phyloP scores from a whole-genome alignment of 169 alveolate species.

The Plasmodium sp. region DNA sequence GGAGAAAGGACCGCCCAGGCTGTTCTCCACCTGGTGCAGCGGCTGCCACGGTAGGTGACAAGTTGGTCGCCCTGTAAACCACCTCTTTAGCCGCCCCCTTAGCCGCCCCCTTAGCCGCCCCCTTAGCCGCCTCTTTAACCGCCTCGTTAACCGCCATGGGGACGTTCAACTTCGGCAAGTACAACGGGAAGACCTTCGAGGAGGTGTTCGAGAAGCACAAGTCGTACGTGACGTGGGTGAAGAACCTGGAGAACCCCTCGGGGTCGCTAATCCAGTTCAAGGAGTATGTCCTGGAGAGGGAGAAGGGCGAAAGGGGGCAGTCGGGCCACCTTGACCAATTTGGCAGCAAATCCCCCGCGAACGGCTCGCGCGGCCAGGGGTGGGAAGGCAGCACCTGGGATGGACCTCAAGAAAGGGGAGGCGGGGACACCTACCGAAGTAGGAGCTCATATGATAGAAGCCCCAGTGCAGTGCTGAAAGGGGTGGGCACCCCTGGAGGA shows the following conservation, averaged over 20 bases:
- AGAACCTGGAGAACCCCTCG: constrained; percentile 74
- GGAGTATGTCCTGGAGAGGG: constrained; percentile 59
- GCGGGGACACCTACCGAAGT: not conserved
- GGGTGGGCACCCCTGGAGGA: not conserved
- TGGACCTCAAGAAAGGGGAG: not conserved
- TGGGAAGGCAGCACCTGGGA: not conserved
- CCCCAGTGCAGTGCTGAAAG: not conserved
- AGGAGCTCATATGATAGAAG: not conserved
- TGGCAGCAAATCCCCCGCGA: not conserved
- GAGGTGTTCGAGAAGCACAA: constrained; percentile 78
- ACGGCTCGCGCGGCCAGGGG: not conserved
- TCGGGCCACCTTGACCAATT: not conserved
- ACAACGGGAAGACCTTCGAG: constrained; percentile 82
- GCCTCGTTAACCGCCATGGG: not conserved
- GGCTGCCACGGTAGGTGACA: too few relatives aligned
- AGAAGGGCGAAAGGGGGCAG: not conserved
- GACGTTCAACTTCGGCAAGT: constrained; percentile 80
- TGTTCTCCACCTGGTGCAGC: too few relatives aligned
- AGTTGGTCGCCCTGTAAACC: not conserved
- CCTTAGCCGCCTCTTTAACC: not conserved
- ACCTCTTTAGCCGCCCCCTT: too few relatives aligned
- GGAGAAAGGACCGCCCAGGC: not conserved
- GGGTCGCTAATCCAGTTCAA: constrained; percentile 78
- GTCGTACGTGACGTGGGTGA: constrained; percentile 79
- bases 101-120: not conserved